Base-by-base conservation (phyloP, 148 eudicot genomes). In the Cornus suecica region DNA sequence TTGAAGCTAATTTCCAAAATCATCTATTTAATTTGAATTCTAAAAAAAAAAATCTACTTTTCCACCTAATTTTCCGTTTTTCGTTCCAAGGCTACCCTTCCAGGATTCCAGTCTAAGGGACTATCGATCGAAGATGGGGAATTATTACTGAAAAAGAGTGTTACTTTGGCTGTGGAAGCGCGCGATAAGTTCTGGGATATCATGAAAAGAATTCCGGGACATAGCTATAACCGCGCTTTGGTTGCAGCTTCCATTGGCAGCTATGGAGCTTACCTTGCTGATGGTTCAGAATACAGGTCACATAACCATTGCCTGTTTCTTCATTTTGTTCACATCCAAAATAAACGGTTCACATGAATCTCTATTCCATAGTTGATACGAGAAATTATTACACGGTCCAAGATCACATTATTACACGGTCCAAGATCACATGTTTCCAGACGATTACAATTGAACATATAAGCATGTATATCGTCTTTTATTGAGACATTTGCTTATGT, bases 221-320 rank as follows among this genome's bases (percentile, higher is more conserved):
- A 81, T 72, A 68, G 67, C 41, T 87, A 87, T 73, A 88, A 84
- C 72, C 80, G 87, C 71, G 94, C 97, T 54, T 75, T 91, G 71
- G 92, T 94, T 81, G 98, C 97, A 42, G 98, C 98, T 65, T 94
- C 98, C 24, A 78, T 94, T 79, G 98, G 98, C 69, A 91, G 97
- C 84, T 94, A 91, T 79, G 98, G 98, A 74, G 98, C 98, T 10
- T 91, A 90, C 79, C 94, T 91, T 61, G 98, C 98, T 7, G 98
- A 94, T 83, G 98, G 98, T 58, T 94, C 98, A 29, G 98, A 94
- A 54, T 94, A 91, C 87, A 91, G 90, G 95, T 87, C 67, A 14
- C 42, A n/a, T 2, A 26, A 25, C 13, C 48, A 34, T 20, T 61
- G 1, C 8, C 66, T n/a, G n/a, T 67, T n/a, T 66, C 63, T 28